Conservation (phyloP, 176 grass and related monocot genomes). For the Tillandsia fasciculata region DNA sequence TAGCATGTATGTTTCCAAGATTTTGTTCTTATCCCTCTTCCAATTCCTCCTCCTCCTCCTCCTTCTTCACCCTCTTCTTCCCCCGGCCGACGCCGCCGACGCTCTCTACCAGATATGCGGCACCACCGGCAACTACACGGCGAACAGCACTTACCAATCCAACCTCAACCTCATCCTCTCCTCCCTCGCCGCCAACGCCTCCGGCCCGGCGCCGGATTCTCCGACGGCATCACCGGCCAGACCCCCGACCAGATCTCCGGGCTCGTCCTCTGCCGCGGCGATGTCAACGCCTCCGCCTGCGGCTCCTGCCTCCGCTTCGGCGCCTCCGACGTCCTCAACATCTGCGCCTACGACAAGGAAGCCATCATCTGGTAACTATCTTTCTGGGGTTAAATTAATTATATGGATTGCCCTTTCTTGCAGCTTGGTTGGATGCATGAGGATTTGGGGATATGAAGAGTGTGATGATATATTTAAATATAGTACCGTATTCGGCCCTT, state of each 20-base stretch:
- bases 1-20: too few relatives aligned
- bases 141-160: constrained; percentile 19
- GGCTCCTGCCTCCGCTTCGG: constrained; percentile 16
- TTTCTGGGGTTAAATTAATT: too few relatives aligned
- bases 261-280: constrained; percentile 37
- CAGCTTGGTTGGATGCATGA: too few relatives aligned
- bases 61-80: neutral
- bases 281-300: constrained; percentile 21
- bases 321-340: neutral
- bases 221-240: neutral
- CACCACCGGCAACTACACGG: neutral
- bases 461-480: too few relatives aligned
- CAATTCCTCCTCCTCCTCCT: neutral
- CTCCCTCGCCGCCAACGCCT: constrained; percentile 13
- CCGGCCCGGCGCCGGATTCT: neutral
- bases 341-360: constrained; percentile 7
- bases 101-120: neutral
- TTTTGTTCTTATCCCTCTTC: neutral
- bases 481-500: too few relatives aligned
- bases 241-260: constrained; percentile 21
- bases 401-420: too few relatives aligned
- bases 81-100: neutral
- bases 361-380: neutral
- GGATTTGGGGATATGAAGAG: too few relatives aligned
- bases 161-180: constrained; percentile 18